These are phyloP conservation scores for Pittosporum tobira DNA, from an alignment of 129 eudicot species.

Conservation along the genomic window DNA sequence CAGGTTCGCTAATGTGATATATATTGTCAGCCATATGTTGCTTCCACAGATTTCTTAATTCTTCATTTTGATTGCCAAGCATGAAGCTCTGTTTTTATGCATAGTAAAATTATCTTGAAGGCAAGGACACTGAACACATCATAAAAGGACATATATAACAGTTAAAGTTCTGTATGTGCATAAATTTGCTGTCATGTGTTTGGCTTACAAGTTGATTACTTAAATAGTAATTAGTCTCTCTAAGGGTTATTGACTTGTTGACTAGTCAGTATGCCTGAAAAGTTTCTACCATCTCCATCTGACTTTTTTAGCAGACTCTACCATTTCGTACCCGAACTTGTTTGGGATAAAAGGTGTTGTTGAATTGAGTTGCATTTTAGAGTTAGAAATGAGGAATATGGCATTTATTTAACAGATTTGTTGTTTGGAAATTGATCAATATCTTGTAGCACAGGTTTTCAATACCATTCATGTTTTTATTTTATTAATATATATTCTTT, in stretches of 20 bases:
- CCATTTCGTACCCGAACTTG: too few relatives aligned
- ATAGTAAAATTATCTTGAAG: background rate
- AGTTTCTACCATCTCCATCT: background rate
- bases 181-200: background rate
- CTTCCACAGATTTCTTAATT: background rate
- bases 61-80: background rate
- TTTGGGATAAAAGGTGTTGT: too few relatives aligned
- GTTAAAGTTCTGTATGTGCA: background rate
- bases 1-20: conserved; percentile 48
- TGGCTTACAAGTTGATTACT: background rate
- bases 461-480: too few relatives aligned
- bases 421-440: too few relatives aligned
- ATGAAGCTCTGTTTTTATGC: background rate
- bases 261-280: background rate
- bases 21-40: conserved; percentile 5
- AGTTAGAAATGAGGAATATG: too few relatives aligned
- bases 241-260: background rate
- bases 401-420: too few relatives aligned
- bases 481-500: too few relatives aligned
- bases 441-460: too few relatives aligned
- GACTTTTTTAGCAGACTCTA: too few relatives aligned
- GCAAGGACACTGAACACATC: background rate
- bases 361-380: too few relatives aligned
- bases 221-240: background rate
- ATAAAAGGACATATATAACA: too few relatives aligned